Conservation (phyloP, 225 moss, liverwort and hornwort species). For the Pleurozium schreberi region DNA sequence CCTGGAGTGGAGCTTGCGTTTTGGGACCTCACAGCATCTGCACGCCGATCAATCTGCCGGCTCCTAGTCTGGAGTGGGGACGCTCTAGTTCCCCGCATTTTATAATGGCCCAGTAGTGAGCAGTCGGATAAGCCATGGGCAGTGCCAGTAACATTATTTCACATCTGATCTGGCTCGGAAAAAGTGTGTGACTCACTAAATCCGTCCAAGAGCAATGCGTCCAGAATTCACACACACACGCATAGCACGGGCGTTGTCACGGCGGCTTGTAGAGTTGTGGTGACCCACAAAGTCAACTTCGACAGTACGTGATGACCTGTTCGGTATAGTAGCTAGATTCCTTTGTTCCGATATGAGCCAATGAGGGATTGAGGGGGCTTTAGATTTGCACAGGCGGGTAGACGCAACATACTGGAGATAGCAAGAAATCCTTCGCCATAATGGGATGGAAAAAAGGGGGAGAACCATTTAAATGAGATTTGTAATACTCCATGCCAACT, state of each 20-base stretch:
- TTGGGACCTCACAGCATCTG: not conserved
- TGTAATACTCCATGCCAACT: not conserved
- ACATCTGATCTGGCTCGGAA: not conserved
- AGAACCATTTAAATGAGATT: not conserved
- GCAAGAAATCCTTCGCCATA: not conserved
- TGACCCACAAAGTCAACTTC: not conserved
- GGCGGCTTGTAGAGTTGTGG: not conserved
- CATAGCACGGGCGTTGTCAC: not conserved
- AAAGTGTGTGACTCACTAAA: not conserved
- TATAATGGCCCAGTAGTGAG: not conserved
- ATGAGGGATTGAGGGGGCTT: no score
- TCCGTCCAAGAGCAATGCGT: not conserved
- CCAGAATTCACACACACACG: not conserved
- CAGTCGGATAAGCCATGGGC: not conserved
- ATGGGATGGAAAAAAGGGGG: not conserved
- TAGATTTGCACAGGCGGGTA: not conserved
- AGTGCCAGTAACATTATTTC: not conserved
- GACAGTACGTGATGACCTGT: not conserved
- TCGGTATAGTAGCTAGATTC: not conserved
- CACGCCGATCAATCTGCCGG: not conserved
- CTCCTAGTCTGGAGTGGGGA: not conserved
- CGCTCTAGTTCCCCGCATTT: not conserved
- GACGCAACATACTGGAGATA: not conserved
- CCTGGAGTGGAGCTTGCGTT: not conserved
- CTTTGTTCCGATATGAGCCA: not conserved